A percentile compares a stretch with the other conserved stretches of the same genome.
phyloP scores from a whole-genome alignment of 306 rosid species.

The Cucurbita ficifolia region DNA sequence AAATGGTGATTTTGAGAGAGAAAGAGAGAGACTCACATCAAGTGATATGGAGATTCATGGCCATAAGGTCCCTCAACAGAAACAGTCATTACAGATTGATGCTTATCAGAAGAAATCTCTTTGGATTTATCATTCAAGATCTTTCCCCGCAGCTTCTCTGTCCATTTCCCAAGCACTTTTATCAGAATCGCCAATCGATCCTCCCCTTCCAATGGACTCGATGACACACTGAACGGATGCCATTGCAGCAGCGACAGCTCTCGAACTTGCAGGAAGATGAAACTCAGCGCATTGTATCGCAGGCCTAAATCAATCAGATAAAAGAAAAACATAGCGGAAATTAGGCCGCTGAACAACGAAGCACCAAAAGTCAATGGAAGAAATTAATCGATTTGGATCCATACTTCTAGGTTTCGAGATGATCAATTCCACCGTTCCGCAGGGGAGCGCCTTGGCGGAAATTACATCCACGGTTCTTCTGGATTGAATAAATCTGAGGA shows the following conservation, averaged over 20 bases:
- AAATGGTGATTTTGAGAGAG: too few species aligned
- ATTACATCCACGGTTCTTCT: constrained; percentile 51
- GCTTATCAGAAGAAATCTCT: constrained; percentile 12
- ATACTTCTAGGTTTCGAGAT: constrained; percentile 76
- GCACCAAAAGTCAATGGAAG: neutral
- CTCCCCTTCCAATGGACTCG: constrained; percentile 87
- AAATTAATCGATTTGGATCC: neutral
- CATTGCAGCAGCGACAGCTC: constrained; percentile 84
- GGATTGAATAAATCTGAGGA: constrained; percentile 79
- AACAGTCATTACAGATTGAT: constrained; percentile 30
- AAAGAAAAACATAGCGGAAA: neutral
- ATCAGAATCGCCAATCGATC: constrained; percentile 63
- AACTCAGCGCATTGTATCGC: constrained; percentile 84
- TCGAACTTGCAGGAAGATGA: constrained; percentile 73
- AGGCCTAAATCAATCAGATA: constrained; percentile 20
- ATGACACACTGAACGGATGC: constrained; percentile 97
- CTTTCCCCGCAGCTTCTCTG: constrained; percentile 31
- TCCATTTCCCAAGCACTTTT: constrained; percentile 90
- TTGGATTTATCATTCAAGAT: constrained; percentile 15
- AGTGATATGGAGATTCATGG: constrained; percentile 73
- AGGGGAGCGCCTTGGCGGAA: constrained; percentile 65
- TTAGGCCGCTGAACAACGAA: neutral
- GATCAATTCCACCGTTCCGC: constrained; percentile 75
- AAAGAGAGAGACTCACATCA: constrained; percentile 31
- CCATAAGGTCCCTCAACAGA: constrained; percentile 96